Percentiles rank a stretch among this genome's conserved stretches.
These are phyloP conservation scores for Lantana camara DNA, from an alignment of 257 asterid species.

Conservation along the genomic window DNA sequence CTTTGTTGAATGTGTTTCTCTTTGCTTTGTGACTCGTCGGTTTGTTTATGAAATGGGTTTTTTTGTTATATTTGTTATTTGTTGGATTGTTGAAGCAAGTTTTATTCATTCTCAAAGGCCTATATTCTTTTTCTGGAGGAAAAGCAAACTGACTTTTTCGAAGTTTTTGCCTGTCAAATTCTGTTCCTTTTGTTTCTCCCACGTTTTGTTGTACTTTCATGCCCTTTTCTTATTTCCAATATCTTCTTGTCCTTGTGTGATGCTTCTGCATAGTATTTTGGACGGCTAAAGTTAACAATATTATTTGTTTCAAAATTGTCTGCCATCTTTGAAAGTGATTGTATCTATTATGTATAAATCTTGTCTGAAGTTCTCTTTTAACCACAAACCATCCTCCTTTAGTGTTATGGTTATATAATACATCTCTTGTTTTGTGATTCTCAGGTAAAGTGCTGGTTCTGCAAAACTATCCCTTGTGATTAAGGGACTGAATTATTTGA, in stretches of 20 bases:
- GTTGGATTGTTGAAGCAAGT: conserved; percentile 13
- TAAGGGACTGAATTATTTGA: neutral
- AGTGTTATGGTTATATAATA: conserved; percentile 19
- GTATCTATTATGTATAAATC: neutral
- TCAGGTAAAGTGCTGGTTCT: conserved; percentile 26
- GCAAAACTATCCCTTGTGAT: neutral
- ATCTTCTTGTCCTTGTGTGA: conserved; percentile 23
- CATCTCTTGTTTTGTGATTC: conserved; percentile 16
- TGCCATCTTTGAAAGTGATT: conserved; percentile 1
- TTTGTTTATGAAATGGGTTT: conserved; percentile 30
- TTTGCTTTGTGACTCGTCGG: conserved; percentile 10
- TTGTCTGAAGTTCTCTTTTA: neutral
- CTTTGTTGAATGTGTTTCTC: conserved; percentile 24
- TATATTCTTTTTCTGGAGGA: conserved; percentile 18
- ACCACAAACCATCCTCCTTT: neutral
- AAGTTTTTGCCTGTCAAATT: conserved; percentile 13
- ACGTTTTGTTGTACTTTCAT: conserved; percentile 24
- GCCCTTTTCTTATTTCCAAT: conserved; percentile 9
- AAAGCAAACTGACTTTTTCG: conserved; percentile 26
- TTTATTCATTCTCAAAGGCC: conserved; percentile 14
- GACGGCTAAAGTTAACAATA: conserved; percentile 8
- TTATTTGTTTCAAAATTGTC: conserved; percentile 15
- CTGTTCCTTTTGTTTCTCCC: conserved; percentile 7
- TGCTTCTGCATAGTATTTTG: conserved; percentile 20
- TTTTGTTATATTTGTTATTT: conserved; percentile 26